These are phyloP conservation scores for Neospora caninum DNA, from an alignment of 169 alveolate species.

Conservation along the genomic window DNA sequence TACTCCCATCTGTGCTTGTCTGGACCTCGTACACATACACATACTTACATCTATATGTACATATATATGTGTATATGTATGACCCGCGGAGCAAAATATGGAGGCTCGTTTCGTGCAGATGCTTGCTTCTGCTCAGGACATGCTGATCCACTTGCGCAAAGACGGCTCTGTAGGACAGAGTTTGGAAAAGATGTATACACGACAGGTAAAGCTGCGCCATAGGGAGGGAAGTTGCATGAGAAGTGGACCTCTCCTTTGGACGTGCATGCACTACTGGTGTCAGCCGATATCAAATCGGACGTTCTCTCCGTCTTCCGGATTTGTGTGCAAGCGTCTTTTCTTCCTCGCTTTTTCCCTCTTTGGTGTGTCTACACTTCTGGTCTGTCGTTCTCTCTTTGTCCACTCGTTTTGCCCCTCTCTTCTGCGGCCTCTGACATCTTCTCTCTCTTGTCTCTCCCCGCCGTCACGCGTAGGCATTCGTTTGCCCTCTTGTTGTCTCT, in stretches of 20 bases:
- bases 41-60: not conserved
- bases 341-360: not conserved
- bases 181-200: not conserved
- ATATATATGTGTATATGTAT: not conserved
- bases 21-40: not conserved
- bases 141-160: not conserved
- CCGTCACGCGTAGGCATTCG: not conserved
- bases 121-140: not conserved
- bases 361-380: not conserved
- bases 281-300: not conserved
- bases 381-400: not conserved
- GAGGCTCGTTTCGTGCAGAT: no score
- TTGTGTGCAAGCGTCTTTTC: not conserved
- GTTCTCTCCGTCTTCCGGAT: not conserved
- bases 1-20: no score
- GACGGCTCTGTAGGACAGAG: not conserved
- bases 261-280: not conserved
- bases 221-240: not conserved
- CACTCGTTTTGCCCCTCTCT: not conserved
- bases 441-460: not conserved
- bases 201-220: not conserved
- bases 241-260: no score
- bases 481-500: not conserved
- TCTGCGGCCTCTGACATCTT: not conserved
- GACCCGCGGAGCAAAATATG: no score